Base-by-base conservation (phyloP, 768 basidiomycete genomes). In the Cubamyces lactineus region DNA sequence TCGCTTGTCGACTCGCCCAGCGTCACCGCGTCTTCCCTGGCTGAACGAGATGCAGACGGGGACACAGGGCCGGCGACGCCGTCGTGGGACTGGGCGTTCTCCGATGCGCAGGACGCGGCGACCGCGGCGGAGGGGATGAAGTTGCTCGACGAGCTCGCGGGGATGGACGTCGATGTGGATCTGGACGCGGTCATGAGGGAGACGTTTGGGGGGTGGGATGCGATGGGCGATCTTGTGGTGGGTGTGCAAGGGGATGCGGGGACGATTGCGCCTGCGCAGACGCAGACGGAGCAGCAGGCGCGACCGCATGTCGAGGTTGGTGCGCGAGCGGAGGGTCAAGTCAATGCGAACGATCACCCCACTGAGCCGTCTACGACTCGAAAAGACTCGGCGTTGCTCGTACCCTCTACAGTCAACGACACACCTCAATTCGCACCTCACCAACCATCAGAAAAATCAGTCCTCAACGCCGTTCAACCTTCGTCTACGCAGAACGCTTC, bases 1-100 rank as follows among this genome's bases (percentile, higher is more conserved):
- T 66, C 65, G 5, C 64, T 68, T 5, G 67, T 69, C 2, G 68
- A 65, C 16, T 72, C 71, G 5, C 71, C 71, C 5, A 30, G 67
- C 41, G 55, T 63, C 7, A 66, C 67, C 9, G 53, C 60, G 1
- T 53, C 57, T 2, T 72, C 71, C 2, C 67, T 71, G 17, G 53
- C 65, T 2, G 54, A 56, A 23, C 23, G 23, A 8, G 48, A 49
- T 5, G 48, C 2, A 5, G 48, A 13, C 19, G 48, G 15, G 17
- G 70, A 67, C 40, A 51, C 34, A 12, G 69, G 62, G 21, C 69
- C 71, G 9, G 57, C 67, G 17, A 71, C 70, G 23, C 70, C 71
- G 21, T 58, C 63, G 13, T 71, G 70, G 70, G 65, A 67, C 11
- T 68, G 67, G 61, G 21, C 64, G 30, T 64, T 70, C 47, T 45